Percentiles rank a stretch among this genome's conserved stretches.
phyloP scores from a whole-genome alignment of 768 basidiomycete species.

The Suillus subalutaceus region DNA sequence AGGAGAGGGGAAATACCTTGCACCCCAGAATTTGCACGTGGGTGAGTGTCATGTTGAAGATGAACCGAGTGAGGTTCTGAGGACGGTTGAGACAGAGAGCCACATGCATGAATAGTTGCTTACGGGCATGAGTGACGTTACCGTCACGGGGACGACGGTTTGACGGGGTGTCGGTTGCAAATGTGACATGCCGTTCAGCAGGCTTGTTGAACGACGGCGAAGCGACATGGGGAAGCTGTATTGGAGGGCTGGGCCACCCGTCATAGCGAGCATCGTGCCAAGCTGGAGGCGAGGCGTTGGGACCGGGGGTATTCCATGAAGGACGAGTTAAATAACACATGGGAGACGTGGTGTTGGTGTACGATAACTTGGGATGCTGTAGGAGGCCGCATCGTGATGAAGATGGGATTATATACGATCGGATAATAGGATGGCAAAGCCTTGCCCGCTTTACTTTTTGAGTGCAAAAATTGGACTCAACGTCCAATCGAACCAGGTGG shows the following conservation, averaged over 20 bases:
- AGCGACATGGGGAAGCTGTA: neutral
- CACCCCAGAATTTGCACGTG: too few relatives aligned
- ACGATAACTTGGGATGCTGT: neutral
- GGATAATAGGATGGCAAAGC: conserved; percentile 4
- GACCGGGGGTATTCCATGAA: neutral
- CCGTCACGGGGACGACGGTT: neutral
- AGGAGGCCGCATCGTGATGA: neutral
- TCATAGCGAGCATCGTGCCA: conserved; percentile 4
- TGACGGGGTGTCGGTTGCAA: conserved; percentile 1
- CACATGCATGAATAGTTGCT: neutral
- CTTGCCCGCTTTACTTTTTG: neutral
- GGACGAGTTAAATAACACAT: conserved; percentile 1
- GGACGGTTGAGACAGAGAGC: neutral
- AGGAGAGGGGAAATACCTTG: neutral
- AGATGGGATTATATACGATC: conserved; percentile 10
- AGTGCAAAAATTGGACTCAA: neutral
- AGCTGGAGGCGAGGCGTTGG: neutral
- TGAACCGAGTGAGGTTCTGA: neutral
- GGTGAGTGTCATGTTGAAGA: neutral
- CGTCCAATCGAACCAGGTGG: neutral
- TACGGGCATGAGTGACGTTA: neutral
- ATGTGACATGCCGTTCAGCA: neutral
- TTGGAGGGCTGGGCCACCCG: conserved; percentile 4
- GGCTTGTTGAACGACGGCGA: neutral
- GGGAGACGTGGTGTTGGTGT: neutral